Percentiles rank a stretch among this genome's conserved stretches.
These are phyloP conservation scores for Tuber aestivum DNA, from an alignment of 495 filamentous ascomycete species.

Conservation along the genomic window DNA sequence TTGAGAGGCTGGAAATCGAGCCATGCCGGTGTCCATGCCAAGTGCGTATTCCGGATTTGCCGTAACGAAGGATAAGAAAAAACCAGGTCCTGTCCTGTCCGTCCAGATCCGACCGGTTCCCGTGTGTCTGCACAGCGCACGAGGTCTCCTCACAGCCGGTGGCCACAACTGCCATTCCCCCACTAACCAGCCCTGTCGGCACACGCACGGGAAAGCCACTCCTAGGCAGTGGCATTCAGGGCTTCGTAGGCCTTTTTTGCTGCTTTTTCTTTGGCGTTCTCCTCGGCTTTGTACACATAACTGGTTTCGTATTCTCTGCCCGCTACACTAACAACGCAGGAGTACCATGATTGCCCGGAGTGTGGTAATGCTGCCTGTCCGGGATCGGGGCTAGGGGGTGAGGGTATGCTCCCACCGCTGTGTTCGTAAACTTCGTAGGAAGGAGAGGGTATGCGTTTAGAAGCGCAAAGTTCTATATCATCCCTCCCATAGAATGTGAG, in stretches of 20 bases:
- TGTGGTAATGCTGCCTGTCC: conserved; percentile 26
- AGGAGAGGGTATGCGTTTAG: conserved; percentile 36
- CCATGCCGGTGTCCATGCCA: background rate
- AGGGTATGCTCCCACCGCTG: conserved; percentile 41
- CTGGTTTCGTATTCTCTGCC: conserved; percentile 37
- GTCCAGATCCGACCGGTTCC: conserved; percentile 32
- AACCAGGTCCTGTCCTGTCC: conserved; percentile 34
- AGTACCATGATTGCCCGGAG: conserved; percentile 40
- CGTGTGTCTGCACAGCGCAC: conserved; percentile 25
- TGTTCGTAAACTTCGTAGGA: conserved; percentile 41
- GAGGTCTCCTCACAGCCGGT: conserved; percentile 26
- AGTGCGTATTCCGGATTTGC: conserved; percentile 23
- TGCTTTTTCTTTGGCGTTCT: conserved; percentile 40
- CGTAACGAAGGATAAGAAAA: conserved; percentile 16
- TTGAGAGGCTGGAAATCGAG: conserved; percentile 20
- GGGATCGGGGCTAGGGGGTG: conserved; percentile 32
- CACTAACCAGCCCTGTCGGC: conserved; percentile 34
- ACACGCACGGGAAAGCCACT: conserved; percentile 20
- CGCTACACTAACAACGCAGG: conserved; percentile 39
- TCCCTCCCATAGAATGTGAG: conserved; percentile 21
- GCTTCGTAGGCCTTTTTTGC: conserved; percentile 42
- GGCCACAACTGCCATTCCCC: conserved; percentile 19
- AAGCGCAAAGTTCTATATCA: conserved; percentile 34
- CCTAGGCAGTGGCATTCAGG: conserved; percentile 27
- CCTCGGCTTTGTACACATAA: conserved; percentile 41